phyloP scores from a whole-genome alignment of 2,329 filamentous ascomycete genomes.

The Penicillium freii region DNA sequence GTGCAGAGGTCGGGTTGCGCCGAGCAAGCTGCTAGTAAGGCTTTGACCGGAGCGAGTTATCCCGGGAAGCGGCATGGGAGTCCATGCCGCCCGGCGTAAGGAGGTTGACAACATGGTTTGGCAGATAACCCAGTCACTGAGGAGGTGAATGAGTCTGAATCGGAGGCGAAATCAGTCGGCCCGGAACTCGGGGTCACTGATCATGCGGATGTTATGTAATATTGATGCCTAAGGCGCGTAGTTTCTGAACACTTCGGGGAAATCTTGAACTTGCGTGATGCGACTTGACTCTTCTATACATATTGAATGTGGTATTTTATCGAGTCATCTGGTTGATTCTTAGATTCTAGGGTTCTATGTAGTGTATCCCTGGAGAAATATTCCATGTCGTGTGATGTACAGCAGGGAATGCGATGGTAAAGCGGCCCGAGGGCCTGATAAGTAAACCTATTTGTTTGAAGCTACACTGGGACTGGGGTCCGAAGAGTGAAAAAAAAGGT shows the following conservation, averaged over 20 bases:
- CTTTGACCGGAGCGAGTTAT: slow-evolving; percentile 35
- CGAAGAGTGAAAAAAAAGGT: background rate
- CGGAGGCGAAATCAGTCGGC: slow-evolving; percentile 39
- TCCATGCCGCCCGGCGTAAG: slow-evolving; percentile 46
- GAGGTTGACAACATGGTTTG: slow-evolving; percentile 47
- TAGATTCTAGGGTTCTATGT: background rate
- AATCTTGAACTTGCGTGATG: background rate
- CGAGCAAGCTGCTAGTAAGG: slow-evolving; percentile 32
- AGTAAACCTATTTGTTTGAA: background rate
- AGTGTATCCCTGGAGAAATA: background rate
- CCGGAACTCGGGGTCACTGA: slow-evolving; percentile 32
- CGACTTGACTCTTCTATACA: background rate
- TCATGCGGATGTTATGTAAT: slow-evolving; percentile 37
- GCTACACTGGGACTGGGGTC: background rate
- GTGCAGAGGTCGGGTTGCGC: slow-evolving; percentile 38
- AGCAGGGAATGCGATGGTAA: background rate
- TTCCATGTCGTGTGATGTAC: background rate
- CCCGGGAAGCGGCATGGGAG: slow-evolving; percentile 33
- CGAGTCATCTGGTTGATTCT: background rate
- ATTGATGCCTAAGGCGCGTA: slow-evolving; percentile 25
- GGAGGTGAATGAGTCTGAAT: slow-evolving; percentile 28
- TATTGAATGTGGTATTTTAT: background rate
- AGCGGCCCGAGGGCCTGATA: background rate
- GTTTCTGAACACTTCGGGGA: background rate
- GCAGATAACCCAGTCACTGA: slow-evolving; percentile 26